These are phyloP conservation scores for Bodo saltans DNA, from an alignment of 78 protist genomes.

Conservation along the genomic window DNA sequence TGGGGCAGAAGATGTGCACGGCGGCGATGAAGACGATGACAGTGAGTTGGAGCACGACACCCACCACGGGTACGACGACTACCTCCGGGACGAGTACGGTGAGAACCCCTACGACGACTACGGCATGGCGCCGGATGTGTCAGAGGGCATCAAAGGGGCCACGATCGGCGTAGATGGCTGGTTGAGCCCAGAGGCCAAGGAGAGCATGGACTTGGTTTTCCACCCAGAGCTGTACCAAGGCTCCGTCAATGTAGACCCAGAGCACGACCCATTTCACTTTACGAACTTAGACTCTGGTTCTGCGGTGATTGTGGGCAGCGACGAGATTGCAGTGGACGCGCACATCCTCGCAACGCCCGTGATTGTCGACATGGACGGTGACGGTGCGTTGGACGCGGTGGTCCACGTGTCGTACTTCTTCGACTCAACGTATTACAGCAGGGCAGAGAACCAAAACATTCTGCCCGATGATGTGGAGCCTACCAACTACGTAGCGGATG, in stretches of 20 bases:
- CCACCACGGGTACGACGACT: background rate
- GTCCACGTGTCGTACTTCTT: slow-evolving; percentile 71
- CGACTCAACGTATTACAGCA: slow-evolving; percentile 28
- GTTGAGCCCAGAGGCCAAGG: background rate
- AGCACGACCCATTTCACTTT: background rate
- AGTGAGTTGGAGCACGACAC: background rate
- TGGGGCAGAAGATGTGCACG: too few relatives aligned
- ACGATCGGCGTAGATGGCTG: background rate
- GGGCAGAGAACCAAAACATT: background rate
- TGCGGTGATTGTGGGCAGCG: background rate
- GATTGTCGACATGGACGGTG: slow-evolving; percentile 69
- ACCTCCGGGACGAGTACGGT: background rate
- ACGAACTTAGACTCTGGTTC: background rate
- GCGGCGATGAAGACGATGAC: too few relatives aligned
- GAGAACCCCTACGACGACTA: background rate
- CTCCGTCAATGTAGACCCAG: background rate
- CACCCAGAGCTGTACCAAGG: background rate
- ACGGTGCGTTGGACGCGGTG: slow-evolving; percentile 62
- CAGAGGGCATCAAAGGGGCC: background rate
- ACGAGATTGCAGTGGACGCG: slow-evolving; percentile 60
- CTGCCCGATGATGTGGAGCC: slow-evolving; percentile 37
- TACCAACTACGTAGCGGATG: slow-evolving; percentile 75
- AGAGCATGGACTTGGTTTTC: background rate
- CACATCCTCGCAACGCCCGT: slow-evolving; percentile 78
- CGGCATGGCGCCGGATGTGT: background rate